Conservation (phyloP, 129 eudicot genomes). For the Chrysanthemum lavandulifolium region DNA sequence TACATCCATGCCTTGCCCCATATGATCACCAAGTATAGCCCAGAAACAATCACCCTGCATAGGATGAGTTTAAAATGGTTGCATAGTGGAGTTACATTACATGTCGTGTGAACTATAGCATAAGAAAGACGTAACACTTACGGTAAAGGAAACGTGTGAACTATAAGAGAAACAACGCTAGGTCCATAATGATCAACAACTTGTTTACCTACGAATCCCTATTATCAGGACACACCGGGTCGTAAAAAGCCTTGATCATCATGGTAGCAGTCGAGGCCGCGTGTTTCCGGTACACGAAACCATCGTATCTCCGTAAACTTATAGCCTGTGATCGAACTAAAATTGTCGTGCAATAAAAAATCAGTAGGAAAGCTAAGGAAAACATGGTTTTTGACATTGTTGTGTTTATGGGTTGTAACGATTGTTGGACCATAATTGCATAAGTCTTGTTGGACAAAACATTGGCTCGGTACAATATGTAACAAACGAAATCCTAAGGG, state of each 20-base stretch:
- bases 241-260: slow-evolving; percentile 73
- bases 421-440: no score
- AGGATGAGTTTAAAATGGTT: no score
- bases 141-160: slow-evolving; percentile 89
- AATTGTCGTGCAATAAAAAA: slow-evolving; percentile 1
- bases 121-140: slow-evolving; percentile 30
- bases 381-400: slow-evolving; percentile 19
- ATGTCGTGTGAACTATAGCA: neutral
- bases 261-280: slow-evolving; percentile 34
- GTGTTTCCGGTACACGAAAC: slow-evolving; percentile 59
- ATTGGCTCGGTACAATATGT: no score
- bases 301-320: slow-evolving; percentile 55
- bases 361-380: slow-evolving; percentile 7
- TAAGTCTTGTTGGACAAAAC: no score
- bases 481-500: no score
- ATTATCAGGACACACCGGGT: slow-evolving; percentile 90
- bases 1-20: no score
- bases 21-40: no score
- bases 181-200: slow-evolving; percentile 56
- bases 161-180: slow-evolving; percentile 45
- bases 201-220: slow-evolving; percentile 77
- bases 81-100: neutral
- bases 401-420: neutral
- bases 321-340: slow-evolving; percentile 30
- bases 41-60: no score